Conservation (phyloP, 169 alveolate genomes). For the Amoebophrya sp. region DNA sequence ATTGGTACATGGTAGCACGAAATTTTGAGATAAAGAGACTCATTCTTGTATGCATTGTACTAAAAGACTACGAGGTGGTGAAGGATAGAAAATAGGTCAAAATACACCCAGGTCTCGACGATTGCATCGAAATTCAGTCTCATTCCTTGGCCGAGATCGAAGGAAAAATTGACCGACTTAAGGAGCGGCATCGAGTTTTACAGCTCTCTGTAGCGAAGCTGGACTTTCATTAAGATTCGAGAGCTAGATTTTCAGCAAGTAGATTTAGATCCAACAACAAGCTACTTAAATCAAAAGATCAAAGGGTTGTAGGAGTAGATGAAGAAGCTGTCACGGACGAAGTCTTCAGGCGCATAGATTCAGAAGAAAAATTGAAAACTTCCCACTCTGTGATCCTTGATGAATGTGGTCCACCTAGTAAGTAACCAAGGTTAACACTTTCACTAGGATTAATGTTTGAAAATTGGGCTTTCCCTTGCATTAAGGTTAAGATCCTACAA, state of each 20-base stretch:
- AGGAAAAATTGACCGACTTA: neutral
- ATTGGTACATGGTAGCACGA: no score
- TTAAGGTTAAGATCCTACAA: no score
- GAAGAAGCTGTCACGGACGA: no score
- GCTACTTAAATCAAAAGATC: neutral
- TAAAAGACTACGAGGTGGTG: neutral
- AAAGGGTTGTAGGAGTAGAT: no score
- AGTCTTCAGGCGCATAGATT: no score
- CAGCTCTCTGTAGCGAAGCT: constrained; percentile 40
- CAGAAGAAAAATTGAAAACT: no score
- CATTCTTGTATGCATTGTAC: neutral
- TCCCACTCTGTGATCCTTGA: no score
- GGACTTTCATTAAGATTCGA: neutral
- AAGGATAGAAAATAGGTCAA: neutral
- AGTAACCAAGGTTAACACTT: no score
- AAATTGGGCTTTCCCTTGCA: no score
- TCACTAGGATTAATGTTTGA: no score
- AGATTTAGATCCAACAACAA: neutral
- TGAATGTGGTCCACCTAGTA: no score
- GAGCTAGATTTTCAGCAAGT: neutral
- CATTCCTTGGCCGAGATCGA: constrained; percentile 43
- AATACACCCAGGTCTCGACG: constrained; percentile 38
- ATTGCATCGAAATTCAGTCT: constrained; percentile 48
- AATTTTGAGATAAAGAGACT: no score
- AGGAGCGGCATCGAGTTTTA: constrained; percentile 31